Base-by-base conservation (phyloP, 108 stramenopile genomes). In the Skeletonema marinoi region DNA sequence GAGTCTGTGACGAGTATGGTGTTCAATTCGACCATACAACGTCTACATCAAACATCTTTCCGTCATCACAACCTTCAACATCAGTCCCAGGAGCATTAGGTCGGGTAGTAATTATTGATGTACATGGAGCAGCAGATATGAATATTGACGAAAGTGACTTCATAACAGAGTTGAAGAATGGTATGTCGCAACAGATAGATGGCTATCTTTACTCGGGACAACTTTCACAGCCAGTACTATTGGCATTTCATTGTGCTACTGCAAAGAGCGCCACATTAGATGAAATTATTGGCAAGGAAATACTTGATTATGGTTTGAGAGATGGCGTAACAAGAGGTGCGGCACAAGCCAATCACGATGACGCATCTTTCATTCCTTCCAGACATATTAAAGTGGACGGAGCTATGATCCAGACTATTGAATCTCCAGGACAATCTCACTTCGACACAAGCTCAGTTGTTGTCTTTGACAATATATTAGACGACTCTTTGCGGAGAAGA, bases 401-500 rank as follows among this genome's bases (percentile, higher is more conserved):
- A 19, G 89, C 87, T 3, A 39, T 73, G 25, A 72, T 86, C 12
- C 31, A 62, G 50, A 68, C 73, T 41, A 60, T 74, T 65, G 70
- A 70, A 33, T 56, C 54, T 19, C 68, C 77, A 48, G 60, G 51
- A 11, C 42, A 75, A 14, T 48, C 31, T 4, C 80, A 78, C 65
- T 88, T 84, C 79, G 89, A 90, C 64, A 88, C 86, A 13, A 88
- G 87, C 60, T 77, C 84, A 11, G 50, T 88, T 11, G 11, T 85
- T 31, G 74, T 88, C 25, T 88, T 90, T 71, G 89, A 90, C 51
- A 65, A 90, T 78, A 65, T 90, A 9, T 19, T 88, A n/a, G 75
- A 63, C 39, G 68, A 85, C n/a, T 71, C 82, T 32, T 65, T 90
- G 48, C 62, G 87, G 29, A 62, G 65, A 35, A 60, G 87, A 21